Conservation (phyloP, 805 yeast genomes). For the Lipomyces yamadae region DNA sequence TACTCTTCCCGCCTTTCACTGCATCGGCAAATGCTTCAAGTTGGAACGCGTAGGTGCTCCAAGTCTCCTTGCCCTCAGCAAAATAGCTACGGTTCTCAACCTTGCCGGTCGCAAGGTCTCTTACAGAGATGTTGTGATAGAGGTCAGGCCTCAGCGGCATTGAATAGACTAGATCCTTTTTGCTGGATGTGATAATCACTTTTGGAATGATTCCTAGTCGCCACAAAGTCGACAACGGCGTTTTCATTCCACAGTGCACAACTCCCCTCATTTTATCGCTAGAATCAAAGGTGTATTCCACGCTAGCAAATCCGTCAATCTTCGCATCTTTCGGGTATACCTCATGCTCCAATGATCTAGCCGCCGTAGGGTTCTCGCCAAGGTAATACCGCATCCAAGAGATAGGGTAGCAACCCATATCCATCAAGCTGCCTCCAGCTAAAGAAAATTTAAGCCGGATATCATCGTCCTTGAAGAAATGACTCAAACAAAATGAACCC, state of each 20-base stretch:
- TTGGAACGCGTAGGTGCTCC: conserved; percentile 34
- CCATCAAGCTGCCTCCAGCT: conserved; percentile 35
- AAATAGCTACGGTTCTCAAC: conserved; percentile 6
- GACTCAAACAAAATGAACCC: conserved; percentile 17
- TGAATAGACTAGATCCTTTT: conserved; percentile 21
- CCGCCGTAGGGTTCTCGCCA: conserved; percentile 26
- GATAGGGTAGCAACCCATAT: conserved; percentile 35
- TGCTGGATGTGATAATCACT: conserved; percentile 25
- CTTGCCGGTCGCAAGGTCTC: conserved; percentile 25
- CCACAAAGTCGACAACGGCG: conserved; percentile 17
- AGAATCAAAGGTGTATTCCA: conserved; percentile 25
- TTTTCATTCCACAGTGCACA: conserved; percentile 18
- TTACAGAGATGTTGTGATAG: conserved; percentile 27
- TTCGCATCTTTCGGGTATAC: conserved; percentile 14
- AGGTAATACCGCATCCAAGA: conserved; percentile 34
- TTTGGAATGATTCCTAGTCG: conserved; percentile 25
- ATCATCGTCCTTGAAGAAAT: conserved; percentile 5
- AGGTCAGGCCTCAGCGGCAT: conserved; percentile 25
- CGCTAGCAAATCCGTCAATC: conserved; percentile 21
- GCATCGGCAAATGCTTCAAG: conserved; percentile 29
- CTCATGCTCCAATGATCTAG: conserved; percentile 6
- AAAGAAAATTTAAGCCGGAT: conserved; percentile 20
- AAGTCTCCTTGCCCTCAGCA: conserved; percentile 24
- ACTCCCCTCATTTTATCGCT: conserved; percentile 14
- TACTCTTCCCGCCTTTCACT: conserved; percentile 18